Percentiles rank a stretch among this genome's conserved stretches.
Conservation (phyloP, 2,329 filamentous ascomycete species). For the Gnomoniopsis smithogilvyi region DNA sequence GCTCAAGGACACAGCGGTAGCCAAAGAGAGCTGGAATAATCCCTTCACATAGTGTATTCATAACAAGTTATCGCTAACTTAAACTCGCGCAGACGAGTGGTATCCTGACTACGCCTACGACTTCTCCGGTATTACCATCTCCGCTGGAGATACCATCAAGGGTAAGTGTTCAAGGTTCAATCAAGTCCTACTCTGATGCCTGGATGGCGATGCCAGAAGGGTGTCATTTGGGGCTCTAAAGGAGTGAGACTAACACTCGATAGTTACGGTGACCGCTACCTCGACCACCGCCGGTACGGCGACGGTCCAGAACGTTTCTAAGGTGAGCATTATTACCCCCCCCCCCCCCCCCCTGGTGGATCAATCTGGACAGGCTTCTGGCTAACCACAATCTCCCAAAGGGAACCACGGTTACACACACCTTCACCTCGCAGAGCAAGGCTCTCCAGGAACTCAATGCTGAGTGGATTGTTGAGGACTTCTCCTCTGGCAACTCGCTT, state of each 20-base stretch:
- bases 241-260: too few relatives aligned
- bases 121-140: slow-evolving; percentile 22
- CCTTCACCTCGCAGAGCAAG: slow-evolving; percentile 40
- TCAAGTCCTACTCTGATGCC: too few relatives aligned
- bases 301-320: slow-evolving; percentile 41
- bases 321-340: too few relatives aligned
- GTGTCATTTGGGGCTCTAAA: too few relatives aligned
- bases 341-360: too few relatives aligned
- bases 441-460: slow-evolving; percentile 53
- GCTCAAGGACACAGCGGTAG: too few relatives aligned
- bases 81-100: slow-evolving; percentile 43
- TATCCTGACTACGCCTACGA: slow-evolving; percentile 48
- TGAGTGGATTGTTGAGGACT: slow-evolving; percentile 63
- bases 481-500: slow-evolving; percentile 33
- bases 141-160: slow-evolving; percentile 21
- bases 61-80: too few relatives aligned
- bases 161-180: too few relatives aligned
- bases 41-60: too few relatives aligned
- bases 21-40: too few relatives aligned
- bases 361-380: too few relatives aligned
- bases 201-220: too few relatives aligned
- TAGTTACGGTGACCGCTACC: slow-evolving; percentile 32
- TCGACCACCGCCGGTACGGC: slow-evolving; percentile 41
- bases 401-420: slow-evolving; percentile 48
- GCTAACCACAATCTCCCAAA: slow-evolving; percentile 23